Base-by-base conservation (phyloP, 208 protist genomes). In the Leishmania guyanensis region DNA sequence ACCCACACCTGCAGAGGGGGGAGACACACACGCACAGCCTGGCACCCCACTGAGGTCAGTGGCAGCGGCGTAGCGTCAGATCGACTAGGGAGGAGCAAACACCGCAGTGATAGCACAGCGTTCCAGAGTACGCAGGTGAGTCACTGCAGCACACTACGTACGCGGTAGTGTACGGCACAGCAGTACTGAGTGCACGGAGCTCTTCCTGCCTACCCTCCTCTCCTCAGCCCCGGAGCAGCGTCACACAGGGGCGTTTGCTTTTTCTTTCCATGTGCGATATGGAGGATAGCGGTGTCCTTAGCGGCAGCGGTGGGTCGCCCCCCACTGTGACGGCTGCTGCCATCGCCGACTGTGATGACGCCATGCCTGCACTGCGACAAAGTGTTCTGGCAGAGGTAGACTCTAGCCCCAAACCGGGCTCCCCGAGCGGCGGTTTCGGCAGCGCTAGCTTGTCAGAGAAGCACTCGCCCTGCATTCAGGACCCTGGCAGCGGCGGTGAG, bases 341-440 rank as follows among this genome's bases (percentile, higher is more conserved):
- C 51, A 53, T 16, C 29, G 3, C 72, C 33, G 33, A 14, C n/a
- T 56, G 33, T 3, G 72, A 76, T 48, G 53, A 14, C 6, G 51
- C 17, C 3, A 62, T 76, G 53, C 72, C 72, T 46, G 33, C 46
- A 5, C 72, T 76, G 26, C 72, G 72, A 58, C 51, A 62, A 54
- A 39, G 72, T 43, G 12, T 56, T 39, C 17, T 36, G 3, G 51
- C 51, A 17, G 72, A 12, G 5, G 50, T 14, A 62, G n/a, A 8
- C 46, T 73, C 69, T 12, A 29, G 39, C 33, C 29, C 22, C 20
- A 51, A 26, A 29, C 69, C 46, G 26, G 69, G 17, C 69, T 73
- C 48, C 16, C 48, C 39, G 69, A 73, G 69, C 48, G 22, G 69
- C 26, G 20, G 69, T 73, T 46, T 73, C 48, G 69, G 69, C 46